Evolutionary conservation across 148 eudicot species (phyloP).

Genomic region (Mesembryanthemum crystallinum): DNA sequence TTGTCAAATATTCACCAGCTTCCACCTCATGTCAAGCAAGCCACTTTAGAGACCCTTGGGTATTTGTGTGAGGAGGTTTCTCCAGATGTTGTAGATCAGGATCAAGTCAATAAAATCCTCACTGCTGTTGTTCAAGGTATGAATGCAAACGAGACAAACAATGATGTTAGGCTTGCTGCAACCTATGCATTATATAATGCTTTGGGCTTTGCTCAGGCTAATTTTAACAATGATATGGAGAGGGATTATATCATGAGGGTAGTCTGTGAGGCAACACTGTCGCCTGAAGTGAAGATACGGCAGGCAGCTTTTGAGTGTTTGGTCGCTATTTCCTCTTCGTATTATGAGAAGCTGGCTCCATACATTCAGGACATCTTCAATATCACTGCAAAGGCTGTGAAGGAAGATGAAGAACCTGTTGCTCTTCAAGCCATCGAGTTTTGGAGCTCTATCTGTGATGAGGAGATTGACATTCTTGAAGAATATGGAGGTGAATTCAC

Average conservation of each 20-base stretch:
- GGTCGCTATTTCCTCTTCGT: constrained; percentile 83
- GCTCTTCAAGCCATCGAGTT: constrained; percentile 95
- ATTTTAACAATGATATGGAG: constrained; percentile 87
- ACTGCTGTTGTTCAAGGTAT: constrained; percentile 96
- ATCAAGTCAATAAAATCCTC: constrained; percentile 93
- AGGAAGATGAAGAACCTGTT: constrained; percentile 89
- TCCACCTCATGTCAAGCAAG: constrained; percentile 89
- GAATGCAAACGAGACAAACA: constrained; percentile 50
- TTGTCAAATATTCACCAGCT: constrained; percentile 76
- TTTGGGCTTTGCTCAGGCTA: constrained; percentile 90
- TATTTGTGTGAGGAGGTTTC: constrained; percentile 95
- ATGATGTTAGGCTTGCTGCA: constrained; percentile 91
- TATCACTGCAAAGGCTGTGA: constrained; percentile 88
- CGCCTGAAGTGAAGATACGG: constrained; percentile 80
- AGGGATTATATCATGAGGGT: constrained; percentile 94
- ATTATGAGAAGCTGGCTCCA: constrained; percentile 84
- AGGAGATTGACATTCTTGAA: constrained; percentile 83
- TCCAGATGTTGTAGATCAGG: constrained; percentile 86
- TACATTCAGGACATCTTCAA: constrained; percentile 88
- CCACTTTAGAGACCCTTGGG: constrained; percentile 87
- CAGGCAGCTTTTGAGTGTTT: constrained; percentile 95
- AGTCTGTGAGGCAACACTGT: constrained; percentile 81
- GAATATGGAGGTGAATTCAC: constrained; percentile 83
- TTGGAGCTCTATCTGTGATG: constrained; percentile 96
- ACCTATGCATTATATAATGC: constrained; percentile 87